Percentiles rank a stretch among this genome's conserved stretches.
Evolutionary conservation across 306 rosid genomes (phyloP).

Genomic region (Acacia confusa): DNA sequence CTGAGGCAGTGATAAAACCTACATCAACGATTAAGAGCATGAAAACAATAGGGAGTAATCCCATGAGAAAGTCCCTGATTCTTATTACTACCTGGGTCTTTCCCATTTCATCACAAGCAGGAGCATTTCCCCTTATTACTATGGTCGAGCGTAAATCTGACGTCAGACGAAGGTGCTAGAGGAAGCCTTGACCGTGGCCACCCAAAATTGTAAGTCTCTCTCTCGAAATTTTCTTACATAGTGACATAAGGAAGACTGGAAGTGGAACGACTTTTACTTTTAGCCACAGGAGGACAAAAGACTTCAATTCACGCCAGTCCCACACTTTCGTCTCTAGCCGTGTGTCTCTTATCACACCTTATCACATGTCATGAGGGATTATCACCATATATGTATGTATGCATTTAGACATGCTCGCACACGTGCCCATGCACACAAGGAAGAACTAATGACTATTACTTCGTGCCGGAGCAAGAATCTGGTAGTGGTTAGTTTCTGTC

Average conservation of each 20-base stretch:
- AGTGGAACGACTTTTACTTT: background rate
- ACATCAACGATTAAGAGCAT: background rate
- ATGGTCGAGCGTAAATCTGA: background rate
- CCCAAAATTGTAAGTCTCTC: background rate
- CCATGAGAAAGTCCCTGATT: background rate
- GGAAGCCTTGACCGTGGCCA: background rate
- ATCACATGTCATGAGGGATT: background rate
- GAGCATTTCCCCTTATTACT: background rate
- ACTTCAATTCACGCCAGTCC: background rate
- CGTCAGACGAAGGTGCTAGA: background rate
- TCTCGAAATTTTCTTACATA: background rate
- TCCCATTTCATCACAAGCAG: background rate
- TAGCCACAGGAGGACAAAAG: background rate
- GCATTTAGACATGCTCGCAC: too few relatives aligned
- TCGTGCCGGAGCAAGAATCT: background rate
- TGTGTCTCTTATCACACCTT: background rate
- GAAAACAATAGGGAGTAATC: background rate
- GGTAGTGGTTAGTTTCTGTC: too few relatives aligned
- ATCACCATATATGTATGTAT: background rate
- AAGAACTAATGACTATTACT: background rate
- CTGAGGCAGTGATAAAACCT: background rate
- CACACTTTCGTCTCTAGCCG: background rate
- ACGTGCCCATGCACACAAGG: background rate
- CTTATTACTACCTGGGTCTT: background rate
- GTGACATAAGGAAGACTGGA: background rate